A percentile compares a stretch with the other conserved stretches of the same genome.
These are phyloP conservation scores for Ogataea pilisensis DNA, from an alignment of 805 yeast species.

Conservation along the genomic window DNA sequence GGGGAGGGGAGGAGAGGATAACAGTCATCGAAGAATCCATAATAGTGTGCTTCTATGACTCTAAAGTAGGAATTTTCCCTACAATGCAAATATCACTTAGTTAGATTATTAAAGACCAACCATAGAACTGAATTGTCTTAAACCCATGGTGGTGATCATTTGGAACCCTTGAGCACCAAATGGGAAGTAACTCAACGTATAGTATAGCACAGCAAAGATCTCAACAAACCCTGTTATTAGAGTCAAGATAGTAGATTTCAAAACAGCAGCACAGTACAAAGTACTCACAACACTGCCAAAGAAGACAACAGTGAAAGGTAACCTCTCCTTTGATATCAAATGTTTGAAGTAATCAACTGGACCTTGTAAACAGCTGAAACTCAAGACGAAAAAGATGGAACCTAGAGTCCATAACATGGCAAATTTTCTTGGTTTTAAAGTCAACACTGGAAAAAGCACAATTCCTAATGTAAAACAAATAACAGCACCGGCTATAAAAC, in stretches of 20 bases:
- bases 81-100: not conserved
- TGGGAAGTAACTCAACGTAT: constrained; percentile 90
- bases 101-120: constrained; percentile 31
- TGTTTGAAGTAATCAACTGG: constrained; percentile 78
- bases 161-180: constrained; percentile 79
- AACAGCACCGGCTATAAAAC: constrained; percentile 71
- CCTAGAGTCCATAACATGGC: constrained; percentile 92
- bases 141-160: constrained; percentile 42
- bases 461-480: constrained; percentile 80
- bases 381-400: constrained; percentile 75
- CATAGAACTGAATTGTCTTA: constrained; percentile 34
- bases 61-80: not conserved
- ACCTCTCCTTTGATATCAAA: constrained; percentile 66
- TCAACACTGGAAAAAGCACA: constrained; percentile 82
- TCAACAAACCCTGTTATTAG: constrained; percentile 72
- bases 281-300: constrained; percentile 79
- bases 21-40: too few species aligned
- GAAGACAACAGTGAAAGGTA: constrained; percentile 77
- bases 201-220: constrained; percentile 82
- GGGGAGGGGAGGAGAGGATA: too few species aligned
- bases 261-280: constrained; percentile 66
- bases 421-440: constrained; percentile 86
- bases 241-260: constrained; percentile 72
- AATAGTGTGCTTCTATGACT: too few species aligned
- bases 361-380: constrained; percentile 91